Conservation (phyloP, 2,329 filamentous ascomycete species). For the Ceratocystis lukuohia region DNA sequence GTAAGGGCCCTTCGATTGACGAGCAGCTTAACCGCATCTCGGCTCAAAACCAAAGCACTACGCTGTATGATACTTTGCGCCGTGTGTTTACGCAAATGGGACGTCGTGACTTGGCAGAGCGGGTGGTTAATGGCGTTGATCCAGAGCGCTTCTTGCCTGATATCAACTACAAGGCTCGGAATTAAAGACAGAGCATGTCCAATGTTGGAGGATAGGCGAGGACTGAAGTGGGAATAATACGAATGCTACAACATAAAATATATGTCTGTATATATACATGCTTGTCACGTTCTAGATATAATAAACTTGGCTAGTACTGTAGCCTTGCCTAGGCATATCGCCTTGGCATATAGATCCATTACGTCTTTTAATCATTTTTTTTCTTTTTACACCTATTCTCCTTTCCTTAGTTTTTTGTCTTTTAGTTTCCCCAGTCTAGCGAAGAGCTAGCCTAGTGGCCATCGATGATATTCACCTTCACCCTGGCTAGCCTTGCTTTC, state of each 20-base stretch:
- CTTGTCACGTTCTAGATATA: not conserved
- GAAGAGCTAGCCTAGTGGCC: no score
- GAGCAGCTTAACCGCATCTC: conserved; percentile 74
- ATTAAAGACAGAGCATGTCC: conserved; percentile 30
- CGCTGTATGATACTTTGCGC: conserved; percentile 84
- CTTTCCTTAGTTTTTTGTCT: not conserved
- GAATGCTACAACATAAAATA: no score
- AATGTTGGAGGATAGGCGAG: no score
- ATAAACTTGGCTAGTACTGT: no score
- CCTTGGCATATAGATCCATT: no score
- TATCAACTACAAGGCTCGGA: conserved; percentile 50
- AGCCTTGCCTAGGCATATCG: no score
- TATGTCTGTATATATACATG: not conserved
- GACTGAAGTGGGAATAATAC: no score
- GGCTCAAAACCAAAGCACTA: conserved; percentile 90
- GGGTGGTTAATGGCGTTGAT: conserved; percentile 80
- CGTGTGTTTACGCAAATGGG: conserved; percentile 97
- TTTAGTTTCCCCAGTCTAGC: no score
- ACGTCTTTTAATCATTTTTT: not conserved
- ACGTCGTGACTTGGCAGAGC: conserved; percentile 71
- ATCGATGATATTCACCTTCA: not conserved
- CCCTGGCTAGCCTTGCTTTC: not conserved
- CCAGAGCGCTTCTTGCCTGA: conserved; percentile 77
- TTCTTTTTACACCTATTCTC: not conserved
- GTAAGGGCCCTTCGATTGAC: conserved; percentile 38